These are phyloP conservation scores for Periglandula ipomoeae DNA, from an alignment of 2,329 filamentous ascomycete genomes.

Conservation along the genomic window DNA sequence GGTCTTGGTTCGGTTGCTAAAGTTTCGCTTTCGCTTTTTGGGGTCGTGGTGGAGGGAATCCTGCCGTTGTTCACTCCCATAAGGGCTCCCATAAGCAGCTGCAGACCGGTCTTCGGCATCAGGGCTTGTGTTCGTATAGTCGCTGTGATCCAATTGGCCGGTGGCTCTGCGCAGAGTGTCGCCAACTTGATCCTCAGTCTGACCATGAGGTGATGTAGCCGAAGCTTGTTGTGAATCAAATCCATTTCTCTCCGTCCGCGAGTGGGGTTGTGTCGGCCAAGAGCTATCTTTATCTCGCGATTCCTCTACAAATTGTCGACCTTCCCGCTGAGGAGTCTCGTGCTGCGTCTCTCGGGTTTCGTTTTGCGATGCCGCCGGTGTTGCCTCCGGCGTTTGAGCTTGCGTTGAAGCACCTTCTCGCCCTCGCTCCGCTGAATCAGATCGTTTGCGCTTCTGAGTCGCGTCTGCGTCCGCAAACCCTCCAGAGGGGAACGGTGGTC, in stretches of 20 bases:
- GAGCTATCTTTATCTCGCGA: conserved; percentile 35
- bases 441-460: conserved; percentile 61
- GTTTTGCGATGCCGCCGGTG: conserved; percentile 19
- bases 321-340: conserved; percentile 34
- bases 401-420: conserved; percentile 24
- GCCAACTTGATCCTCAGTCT: conserved; percentile 40
- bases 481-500: conserved; percentile 30
- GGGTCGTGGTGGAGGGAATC: conserved; percentile 47
- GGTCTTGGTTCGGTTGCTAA: conserved; percentile 93
- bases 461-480: conserved; percentile 36
- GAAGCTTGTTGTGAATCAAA: conserved; percentile 39
- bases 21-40: conserved; percentile 69
- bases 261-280: conserved; percentile 39
- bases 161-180: conserved; percentile 36
- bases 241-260: conserved; percentile 36
- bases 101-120: conserved; percentile 41
- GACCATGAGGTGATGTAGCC: conserved; percentile 33
- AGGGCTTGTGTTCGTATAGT: conserved; percentile 44
- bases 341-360: conserved; percentile 35
- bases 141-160: conserved; percentile 36
- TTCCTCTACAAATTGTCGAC: conserved; percentile 36
- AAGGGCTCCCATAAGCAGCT: conserved; percentile 32
- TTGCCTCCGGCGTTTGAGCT: conserved; percentile 26
- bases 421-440: conserved; percentile 46
- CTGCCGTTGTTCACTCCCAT: conserved; percentile 38